Evolutionary conservation across 106 monocot species (phyloP).

Genomic region (Dioscorea zingiberensis): DNA sequence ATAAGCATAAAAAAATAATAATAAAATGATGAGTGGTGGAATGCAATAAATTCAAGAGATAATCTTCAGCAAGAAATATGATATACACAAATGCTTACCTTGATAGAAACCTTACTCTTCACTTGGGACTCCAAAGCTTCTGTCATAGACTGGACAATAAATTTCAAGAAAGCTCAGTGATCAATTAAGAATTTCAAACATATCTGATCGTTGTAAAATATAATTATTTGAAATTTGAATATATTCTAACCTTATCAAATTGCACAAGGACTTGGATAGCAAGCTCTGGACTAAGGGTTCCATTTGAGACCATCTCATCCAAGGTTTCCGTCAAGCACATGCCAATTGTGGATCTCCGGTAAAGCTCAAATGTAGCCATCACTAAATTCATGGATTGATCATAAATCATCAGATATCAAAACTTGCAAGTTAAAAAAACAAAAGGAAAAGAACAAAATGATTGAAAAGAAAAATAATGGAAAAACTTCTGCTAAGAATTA

Average conservation of each 20-base stretch:
- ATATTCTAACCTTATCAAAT: conserved; percentile 56
- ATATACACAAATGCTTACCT: conserved; percentile 33
- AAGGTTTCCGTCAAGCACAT: conserved; percentile 79
- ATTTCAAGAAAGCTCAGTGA: background rate
- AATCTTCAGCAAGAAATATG: too few relatives aligned
- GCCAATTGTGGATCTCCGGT: conserved; percentile 64
- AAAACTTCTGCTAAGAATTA: background rate
- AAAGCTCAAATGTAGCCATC: conserved; percentile 79
- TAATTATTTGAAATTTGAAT: too few relatives aligned
- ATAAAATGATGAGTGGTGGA: too few relatives aligned
- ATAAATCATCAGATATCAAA: background rate
- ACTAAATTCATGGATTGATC: background rate
- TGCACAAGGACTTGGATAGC: conserved; percentile 77
- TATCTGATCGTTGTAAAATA: too few relatives aligned
- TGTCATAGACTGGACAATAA: conserved; percentile 71
- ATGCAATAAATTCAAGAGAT: too few relatives aligned
- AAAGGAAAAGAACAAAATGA: background rate
- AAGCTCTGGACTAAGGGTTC: conserved; percentile 62
- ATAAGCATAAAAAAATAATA: too few relatives aligned
- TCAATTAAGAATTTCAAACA: too few relatives aligned
- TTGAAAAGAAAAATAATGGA: background rate
- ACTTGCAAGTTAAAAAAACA: background rate
- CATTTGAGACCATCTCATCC: conserved; percentile 75
- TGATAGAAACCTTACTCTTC: conserved; percentile 89
- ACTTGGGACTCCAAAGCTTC: conserved; percentile 86